Evolutionary conservation across 2,329 filamentous ascomycete species (phyloP), one percentile per base, ranked within the genome.

Genomic region (Colletotrichum gigasporum): DNA sequence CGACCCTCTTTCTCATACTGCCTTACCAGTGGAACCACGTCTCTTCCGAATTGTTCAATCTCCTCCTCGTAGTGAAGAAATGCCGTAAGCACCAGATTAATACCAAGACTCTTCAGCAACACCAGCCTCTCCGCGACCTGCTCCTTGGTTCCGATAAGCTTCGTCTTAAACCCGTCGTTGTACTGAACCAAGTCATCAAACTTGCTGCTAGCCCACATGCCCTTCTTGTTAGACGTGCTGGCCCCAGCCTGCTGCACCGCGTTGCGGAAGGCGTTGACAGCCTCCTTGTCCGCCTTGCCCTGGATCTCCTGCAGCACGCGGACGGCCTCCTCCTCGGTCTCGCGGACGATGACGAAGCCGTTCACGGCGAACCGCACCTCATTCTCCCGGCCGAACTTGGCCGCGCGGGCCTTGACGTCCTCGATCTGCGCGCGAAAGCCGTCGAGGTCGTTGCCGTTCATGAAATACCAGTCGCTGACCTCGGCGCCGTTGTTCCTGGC

Each of bases 111-210:
- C 78, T 85, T 80, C 56, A 84, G 68, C 67, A 85, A 63, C 35
- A 84, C 65, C 35, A 85, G 82, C 4, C 83, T 72, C 65, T 85
- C 82, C 0, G 80, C 82, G 50, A 85, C 81, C 70, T 84, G 82
- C 69, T 83, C 79, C 65, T 80, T 81, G 0, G 83, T 84, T 1
- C 83, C 82, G 42, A 85, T 83, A 24, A 85, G 69, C 71, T 84
- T 85, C 3, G 83, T 84, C 74, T 85, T 85, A 72, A 85, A 86
- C 2, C 83, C 83, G 69, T 85, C 83, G 45, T 85, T 85, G 67
- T 85, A 85, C 72, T 85, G 83, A 28, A 85, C 81, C 56, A 85
- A 68, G 68, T 86, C 83, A 51, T 85, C 80, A 39, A 85, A 80
- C 66, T 81, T 82, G 68, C 76, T 80, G 47, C 83, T 75, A 7